Evolutionary conservation across 352 stramenopile genomes (phyloP).

Genomic region (Phytopythium boreale): DNA sequence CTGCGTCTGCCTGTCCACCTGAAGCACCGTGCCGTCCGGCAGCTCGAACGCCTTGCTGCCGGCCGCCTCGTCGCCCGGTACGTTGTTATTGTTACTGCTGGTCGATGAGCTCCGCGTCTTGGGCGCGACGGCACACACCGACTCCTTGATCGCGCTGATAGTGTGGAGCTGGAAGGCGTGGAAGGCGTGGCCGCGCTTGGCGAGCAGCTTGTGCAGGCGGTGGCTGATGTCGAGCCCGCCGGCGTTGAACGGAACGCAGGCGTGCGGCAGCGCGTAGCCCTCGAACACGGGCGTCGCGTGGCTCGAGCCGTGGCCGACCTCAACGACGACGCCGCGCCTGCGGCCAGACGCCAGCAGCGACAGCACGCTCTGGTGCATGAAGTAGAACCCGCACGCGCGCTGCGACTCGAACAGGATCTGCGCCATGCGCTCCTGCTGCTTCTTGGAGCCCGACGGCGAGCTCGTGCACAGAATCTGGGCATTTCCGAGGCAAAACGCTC

Average conservation of each 20-base stretch:
- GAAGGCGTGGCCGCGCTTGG: slow-evolving; percentile 64
- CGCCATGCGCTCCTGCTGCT: slow-evolving; percentile 76
- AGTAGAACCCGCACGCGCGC: slow-evolving; percentile 81
- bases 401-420: slow-evolving; percentile 88
- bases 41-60: slow-evolving; percentile 73
- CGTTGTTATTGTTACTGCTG: slow-evolving; percentile 5
- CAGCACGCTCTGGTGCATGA: slow-evolving; percentile 81
- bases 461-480: slow-evolving; percentile 64
- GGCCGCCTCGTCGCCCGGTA: slow-evolving; percentile 12
- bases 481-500: neutral
- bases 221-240: slow-evolving; percentile 78
- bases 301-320: slow-evolving; percentile 82
- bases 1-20: slow-evolving; percentile 78
- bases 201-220: slow-evolving; percentile 64
- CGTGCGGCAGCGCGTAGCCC: slow-evolving; percentile 76
- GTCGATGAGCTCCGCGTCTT: slow-evolving; percentile 3
- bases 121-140: slow-evolving; percentile 34
- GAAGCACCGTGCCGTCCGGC: slow-evolving; percentile 82
- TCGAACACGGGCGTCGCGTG: slow-evolving; percentile 88
- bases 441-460: slow-evolving; percentile 47
- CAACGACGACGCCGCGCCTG: slow-evolving; percentile 83
- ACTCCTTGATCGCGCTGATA: slow-evolving; percentile 88
- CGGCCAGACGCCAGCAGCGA: slow-evolving; percentile 85
- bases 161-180: slow-evolving; percentile 68
- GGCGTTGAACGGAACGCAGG: slow-evolving; percentile 58